Percentiles rank a stretch among this genome's conserved stretches.
phyloP scores from a whole-genome alignment of 306 rosid species.

The Spatholobus suberectus region DNA sequence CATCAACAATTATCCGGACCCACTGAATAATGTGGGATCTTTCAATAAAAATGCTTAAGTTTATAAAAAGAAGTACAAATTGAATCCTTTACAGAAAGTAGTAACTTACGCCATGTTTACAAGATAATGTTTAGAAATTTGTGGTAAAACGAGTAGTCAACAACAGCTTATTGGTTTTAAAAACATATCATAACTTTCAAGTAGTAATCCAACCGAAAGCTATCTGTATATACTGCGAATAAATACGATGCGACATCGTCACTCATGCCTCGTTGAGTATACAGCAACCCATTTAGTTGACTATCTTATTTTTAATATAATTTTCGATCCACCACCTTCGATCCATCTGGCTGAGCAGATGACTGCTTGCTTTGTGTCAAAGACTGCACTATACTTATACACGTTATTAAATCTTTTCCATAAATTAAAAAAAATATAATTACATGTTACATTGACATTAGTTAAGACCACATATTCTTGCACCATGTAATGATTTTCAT shows the following conservation, averaged over 20 bases:
- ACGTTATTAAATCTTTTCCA: no score
- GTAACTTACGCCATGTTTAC: conserved; percentile 6
- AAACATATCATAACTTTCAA: conserved; percentile 16
- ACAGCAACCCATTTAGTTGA: conserved; percentile 37
- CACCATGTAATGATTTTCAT: no score
- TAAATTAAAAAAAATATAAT: no score
- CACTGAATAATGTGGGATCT: conserved; percentile 39
- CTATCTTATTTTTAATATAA: conserved; percentile 5
- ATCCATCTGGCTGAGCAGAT: conserved; percentile 2
- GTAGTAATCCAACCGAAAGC: neutral
- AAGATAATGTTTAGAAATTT: conserved; percentile 28
- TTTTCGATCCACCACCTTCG: conserved; percentile 18
- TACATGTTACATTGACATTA: no score
- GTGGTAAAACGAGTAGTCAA: neutral
- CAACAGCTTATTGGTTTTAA: conserved; percentile 1
- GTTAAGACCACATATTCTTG: no score
- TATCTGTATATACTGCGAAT: neutral
- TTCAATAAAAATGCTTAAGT: neutral
- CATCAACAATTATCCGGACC: conserved; percentile 41
- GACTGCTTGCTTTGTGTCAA: conserved; percentile 26
- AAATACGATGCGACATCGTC: neutral
- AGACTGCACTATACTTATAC: neutral
- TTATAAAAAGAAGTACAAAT: neutral
- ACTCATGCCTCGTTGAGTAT: conserved; percentile 26
- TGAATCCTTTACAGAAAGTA: conserved; percentile 17